These are phyloP conservation scores for Aureobasidium sp. DNA, from an alignment of 2,329 filamentous ascomycete genomes.

Conservation along the genomic window DNA sequence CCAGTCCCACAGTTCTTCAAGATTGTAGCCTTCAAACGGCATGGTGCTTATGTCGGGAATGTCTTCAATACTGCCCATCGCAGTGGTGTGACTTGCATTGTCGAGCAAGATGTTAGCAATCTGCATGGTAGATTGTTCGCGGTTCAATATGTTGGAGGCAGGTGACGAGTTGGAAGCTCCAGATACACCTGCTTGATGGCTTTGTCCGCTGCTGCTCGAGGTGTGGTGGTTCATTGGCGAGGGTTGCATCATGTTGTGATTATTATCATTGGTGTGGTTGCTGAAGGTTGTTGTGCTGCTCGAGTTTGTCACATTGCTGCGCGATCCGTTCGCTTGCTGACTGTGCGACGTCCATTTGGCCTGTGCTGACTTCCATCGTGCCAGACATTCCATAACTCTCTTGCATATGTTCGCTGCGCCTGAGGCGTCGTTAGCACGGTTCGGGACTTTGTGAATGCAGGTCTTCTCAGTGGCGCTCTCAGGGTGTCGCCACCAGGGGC, in stretches of 20 bases:
- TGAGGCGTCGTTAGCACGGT: neutral
- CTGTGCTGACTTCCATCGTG: neutral
- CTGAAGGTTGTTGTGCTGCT: neutral
- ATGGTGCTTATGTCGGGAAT: neutral
- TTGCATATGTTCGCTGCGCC: neutral
- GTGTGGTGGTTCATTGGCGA: neutral
- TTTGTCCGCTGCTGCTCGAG: slow-evolving; percentile 9
- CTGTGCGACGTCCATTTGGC: neutral
- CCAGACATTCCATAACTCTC: neutral
- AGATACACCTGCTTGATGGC: neutral
- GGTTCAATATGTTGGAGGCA: neutral
- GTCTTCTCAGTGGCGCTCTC: too few species aligned
- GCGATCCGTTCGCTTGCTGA: neutral
- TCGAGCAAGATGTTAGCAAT: slow-evolving; percentile 1
- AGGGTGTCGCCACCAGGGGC: too few species aligned
- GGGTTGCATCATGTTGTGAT: neutral
- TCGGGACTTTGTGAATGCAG: too few species aligned
- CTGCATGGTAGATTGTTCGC: slow-evolving; percentile 11
- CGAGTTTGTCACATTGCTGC: neutral
- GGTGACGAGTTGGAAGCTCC: neutral
- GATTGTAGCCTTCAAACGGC: slow-evolving; percentile 12
- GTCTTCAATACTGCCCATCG: neutral
- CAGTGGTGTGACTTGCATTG: neutral
- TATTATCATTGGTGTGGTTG: neutral
- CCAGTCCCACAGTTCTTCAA: slow-evolving; percentile 13